Evolutionary conservation across 345 rosid genomes (phyloP).

Genomic region (Alliaria petiolata): DNA sequence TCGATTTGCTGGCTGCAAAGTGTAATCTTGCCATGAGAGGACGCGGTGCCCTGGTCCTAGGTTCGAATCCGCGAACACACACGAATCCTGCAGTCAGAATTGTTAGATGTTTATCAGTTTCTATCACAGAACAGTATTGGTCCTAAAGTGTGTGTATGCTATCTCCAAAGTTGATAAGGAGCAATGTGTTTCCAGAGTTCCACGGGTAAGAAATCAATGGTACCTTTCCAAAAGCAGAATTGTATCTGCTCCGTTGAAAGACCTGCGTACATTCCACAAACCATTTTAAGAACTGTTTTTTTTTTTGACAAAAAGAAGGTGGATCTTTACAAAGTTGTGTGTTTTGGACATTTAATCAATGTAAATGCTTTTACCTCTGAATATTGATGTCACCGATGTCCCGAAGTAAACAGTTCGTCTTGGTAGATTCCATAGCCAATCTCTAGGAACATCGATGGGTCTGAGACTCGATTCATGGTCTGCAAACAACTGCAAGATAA

Average conservation of each 20-base stretch:
- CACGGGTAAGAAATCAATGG: background rate
- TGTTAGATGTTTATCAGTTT: background rate
- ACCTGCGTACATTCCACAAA: slow-evolving; percentile 44
- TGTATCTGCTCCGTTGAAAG: slow-evolving; percentile 75
- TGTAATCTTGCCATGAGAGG: slow-evolving; percentile 80
- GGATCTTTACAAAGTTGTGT: background rate
- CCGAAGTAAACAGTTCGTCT: slow-evolving; percentile 84
- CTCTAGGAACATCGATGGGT: slow-evolving; percentile 76
- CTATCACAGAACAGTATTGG: background rate
- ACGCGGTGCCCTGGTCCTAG: slow-evolving; percentile 66
- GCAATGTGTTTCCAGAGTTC: background rate
- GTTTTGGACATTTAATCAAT: slow-evolving; percentile 4
- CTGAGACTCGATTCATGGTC: slow-evolving; percentile 75
- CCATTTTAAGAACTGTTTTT: slow-evolving; percentile 22
- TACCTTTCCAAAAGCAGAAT: slow-evolving; percentile 92
- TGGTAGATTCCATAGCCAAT: slow-evolving; percentile 72
- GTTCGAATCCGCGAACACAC: slow-evolving; percentile 91
- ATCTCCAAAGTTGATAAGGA: slow-evolving; percentile 5
- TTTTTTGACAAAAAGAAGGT: background rate
- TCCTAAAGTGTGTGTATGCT: background rate
- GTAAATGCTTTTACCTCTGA: slow-evolving; percentile 53
- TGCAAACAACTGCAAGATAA: slow-evolving; percentile 68
- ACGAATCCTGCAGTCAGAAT: slow-evolving; percentile 56
- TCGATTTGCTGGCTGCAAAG: slow-evolving; percentile 54
- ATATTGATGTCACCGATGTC: slow-evolving; percentile 81